Conservation (phyloP, 257 asterid species). For the Fraxinus anomala region DNA sequence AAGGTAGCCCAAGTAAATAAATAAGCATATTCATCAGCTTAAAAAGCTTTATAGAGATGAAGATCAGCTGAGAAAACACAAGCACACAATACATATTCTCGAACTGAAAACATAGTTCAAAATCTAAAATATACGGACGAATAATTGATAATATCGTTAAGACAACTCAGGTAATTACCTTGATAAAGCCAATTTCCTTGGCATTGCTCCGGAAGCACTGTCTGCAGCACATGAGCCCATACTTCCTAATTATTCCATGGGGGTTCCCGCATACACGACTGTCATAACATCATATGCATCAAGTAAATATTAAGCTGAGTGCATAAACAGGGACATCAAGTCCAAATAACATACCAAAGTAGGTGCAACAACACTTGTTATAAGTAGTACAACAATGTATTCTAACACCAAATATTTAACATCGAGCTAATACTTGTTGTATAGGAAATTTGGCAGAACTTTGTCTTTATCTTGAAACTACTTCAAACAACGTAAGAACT, state of each 20-base stretch:
- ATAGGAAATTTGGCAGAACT: background rate
- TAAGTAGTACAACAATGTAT: background rate
- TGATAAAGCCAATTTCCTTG: conserved; percentile 56
- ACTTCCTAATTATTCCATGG: conserved; percentile 50
- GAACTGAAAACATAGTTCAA: background rate
- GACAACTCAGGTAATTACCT: conserved; percentile 29
- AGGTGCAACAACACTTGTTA: background rate
- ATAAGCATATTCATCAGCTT: too few species aligned
- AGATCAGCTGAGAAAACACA: background rate
- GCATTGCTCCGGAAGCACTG: conserved; percentile 59
- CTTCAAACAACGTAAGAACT: background rate
- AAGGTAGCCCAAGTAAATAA: background rate
- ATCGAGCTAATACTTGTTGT: background rate
- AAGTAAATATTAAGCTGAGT: background rate
- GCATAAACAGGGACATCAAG: background rate
- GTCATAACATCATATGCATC: background rate
- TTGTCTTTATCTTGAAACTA: background rate
- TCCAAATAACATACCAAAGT: background rate
- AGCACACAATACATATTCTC: too few species aligned
- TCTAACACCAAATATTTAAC: background rate
- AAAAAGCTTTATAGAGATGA: background rate
- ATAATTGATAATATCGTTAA: background rate
- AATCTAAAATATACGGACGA: background rate
- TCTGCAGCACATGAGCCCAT: conserved; percentile 61
- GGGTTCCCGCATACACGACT: conserved; percentile 59